These are phyloP conservation scores for Mycena olivaceomarginata DNA, from an alignment of 768 basidiomycete species.

Conservation along the genomic window DNA sequence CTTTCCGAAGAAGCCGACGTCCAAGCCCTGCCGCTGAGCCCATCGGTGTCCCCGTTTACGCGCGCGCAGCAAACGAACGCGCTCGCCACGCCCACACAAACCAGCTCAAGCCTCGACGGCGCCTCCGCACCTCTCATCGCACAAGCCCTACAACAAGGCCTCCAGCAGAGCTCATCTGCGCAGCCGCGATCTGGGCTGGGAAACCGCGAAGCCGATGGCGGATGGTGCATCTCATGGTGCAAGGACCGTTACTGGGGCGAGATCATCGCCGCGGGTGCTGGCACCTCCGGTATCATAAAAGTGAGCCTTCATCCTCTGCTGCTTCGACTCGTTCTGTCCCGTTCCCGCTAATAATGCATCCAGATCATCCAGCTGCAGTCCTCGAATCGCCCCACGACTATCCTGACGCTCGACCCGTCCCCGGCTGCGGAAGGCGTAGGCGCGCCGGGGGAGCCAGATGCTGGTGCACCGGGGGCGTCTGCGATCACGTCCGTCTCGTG, in stretches of 20 bases:
- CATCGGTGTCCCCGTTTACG: constrained; percentile 62
- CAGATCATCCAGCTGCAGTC: constrained; percentile 86
- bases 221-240: constrained; percentile 97
- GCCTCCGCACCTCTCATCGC: constrained; percentile 78
- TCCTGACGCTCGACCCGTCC: constrained; percentile 79
- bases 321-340: not conserved
- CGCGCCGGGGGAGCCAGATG: constrained; percentile 54
- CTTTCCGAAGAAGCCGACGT: constrained; percentile 88
- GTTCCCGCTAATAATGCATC: constrained; percentile 8
- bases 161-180: constrained; percentile 57
- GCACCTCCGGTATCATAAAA: constrained; percentile 85
- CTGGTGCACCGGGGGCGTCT: constrained; percentile 62
- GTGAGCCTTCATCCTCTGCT: constrained; percentile 60
- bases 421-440: constrained; percentile 43
- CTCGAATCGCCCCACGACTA: constrained; percentile 78
- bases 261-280: constrained; percentile 86
- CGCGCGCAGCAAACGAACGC: constrained; percentile 72
- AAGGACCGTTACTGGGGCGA: constrained; percentile 98
- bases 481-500: constrained; percentile 92
- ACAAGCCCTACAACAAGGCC: constrained; percentile 76
- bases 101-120: constrained; percentile 70
- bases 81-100: constrained; percentile 84
- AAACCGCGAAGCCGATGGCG: constrained; percentile 90
- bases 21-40: constrained; percentile 68
- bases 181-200: constrained; percentile 65